Percentiles rank a stretch among this genome's conserved stretches.
These are phyloP conservation scores for Peterozyma xylosa DNA, from an alignment of 805 yeast genomes.

Conservation along the genomic window DNA sequence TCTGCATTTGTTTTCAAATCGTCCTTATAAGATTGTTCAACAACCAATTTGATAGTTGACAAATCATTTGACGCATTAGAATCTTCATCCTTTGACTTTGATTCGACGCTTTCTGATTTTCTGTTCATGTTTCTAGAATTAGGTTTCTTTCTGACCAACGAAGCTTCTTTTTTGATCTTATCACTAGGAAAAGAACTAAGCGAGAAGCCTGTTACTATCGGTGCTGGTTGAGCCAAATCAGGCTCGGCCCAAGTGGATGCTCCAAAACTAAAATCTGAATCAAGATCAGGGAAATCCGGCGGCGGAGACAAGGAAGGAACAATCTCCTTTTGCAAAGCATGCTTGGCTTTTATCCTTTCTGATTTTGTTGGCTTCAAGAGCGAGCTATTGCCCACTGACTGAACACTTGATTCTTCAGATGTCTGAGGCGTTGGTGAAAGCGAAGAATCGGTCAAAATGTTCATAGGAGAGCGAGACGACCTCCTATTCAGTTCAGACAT, in stretches of 20 bases:
- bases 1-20: conserved; percentile 25
- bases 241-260: conserved; percentile 46
- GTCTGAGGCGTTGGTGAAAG: no score
- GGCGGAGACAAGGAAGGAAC: conserved; percentile 7
- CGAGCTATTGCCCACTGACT: no score
- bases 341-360: not conserved
- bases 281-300: no score
- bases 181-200: conserved; percentile 61
- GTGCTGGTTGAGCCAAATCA: conserved; percentile 40
- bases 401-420: no score
- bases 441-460: no score
- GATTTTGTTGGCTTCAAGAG: not conserved
- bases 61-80: conserved; percentile 10
- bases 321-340: conserved; percentile 3
- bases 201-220: conserved; percentile 67
- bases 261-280: no score
- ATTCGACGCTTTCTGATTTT: not conserved
- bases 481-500: no score
- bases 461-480: no score
- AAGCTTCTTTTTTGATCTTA: conserved; percentile 47
- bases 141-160: conserved; percentile 36
- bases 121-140: not conserved
- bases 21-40: conserved; percentile 13
- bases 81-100: not conserved
- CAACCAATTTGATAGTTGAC: conserved; percentile 9